Conservation (phyloP, 1,284 basidiomycete species). For the Tilletia walkeri region DNA sequence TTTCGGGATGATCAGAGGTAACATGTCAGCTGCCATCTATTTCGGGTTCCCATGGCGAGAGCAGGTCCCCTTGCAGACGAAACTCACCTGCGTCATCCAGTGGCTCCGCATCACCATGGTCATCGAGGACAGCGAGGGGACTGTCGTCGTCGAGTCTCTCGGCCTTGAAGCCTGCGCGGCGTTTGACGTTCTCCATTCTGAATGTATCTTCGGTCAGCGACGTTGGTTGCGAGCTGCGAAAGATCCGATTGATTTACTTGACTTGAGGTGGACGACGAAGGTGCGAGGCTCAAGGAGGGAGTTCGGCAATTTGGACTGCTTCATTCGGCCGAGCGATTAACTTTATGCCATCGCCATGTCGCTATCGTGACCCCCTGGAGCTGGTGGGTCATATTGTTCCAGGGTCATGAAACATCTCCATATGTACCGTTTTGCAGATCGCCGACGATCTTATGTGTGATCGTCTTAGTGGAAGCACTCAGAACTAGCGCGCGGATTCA, state of each 20-base stretch:
- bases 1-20: no score
- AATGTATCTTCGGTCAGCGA: neutral
- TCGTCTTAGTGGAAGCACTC: no score
- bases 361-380: no score
- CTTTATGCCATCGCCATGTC: no score
- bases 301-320: no score
- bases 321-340: no score
- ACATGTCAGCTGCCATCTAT: neutral
- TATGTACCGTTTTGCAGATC: no score
- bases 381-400: no score
- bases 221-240: neutral
- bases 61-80: neutral
- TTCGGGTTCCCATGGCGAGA: neutral
- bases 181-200: conserved; percentile 9
- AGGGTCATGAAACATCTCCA: no score
- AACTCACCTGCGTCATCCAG: conserved; percentile 28
- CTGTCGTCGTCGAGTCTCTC: conserved; percentile 19
- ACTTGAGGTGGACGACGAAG: neutral
- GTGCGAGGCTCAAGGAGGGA: neutral
- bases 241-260: neutral
- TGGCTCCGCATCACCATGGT: conserved; percentile 26
- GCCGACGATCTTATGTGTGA: no score
- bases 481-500: no score
- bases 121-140: conserved; percentile 27
- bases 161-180: conserved; percentile 4